Evolutionary conservation across 768 basidiomycete species (phyloP), one percentile per base, ranked within the genome.

Genomic region (Suillus alpinus): DNA sequence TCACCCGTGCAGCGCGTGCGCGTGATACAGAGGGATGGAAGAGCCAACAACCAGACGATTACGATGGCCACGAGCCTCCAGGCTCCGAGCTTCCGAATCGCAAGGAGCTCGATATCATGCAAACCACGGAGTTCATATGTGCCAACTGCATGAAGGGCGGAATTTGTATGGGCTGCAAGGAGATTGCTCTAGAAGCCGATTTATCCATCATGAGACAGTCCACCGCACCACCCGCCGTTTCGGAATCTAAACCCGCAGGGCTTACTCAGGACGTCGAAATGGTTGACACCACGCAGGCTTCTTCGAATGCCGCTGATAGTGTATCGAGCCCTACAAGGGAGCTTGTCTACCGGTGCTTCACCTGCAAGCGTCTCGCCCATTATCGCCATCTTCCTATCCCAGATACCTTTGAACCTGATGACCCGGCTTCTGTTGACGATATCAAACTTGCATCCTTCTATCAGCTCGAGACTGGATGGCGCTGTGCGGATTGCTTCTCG

Each of bases 301-400:
- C 60, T 31, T 59, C 58, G 13, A 44, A 66, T 32, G 62, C 65
- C 40, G 61, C 58, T 12, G 63, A 68, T 13, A 63, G 62, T n/a
- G 55, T 69, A n/a, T 57, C 68, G 20, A 64, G 64, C 4, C 50
- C 59, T 46, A 57, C 70, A 10, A 62, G 60, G 13, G 80, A 86
- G 65, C 78, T 93, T 10, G 76, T 94, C 37, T 96, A 93, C 73
- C 83, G 95, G 29, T 97, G 95, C 73, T 71, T 86, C 56, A 82
- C 87, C 20, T 97, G 95, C 80, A 91, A 89, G 67, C 86, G 94
- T 50, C 78, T 88, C 5, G 83, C 88, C 9, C 95, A 97, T 73
- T 96, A 96, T 71, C 75, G 75, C 26, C 92, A 95, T 74, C 75
- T 94, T 49, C 82, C 83, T 6, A 59, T 70, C 31, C 86, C 85